Conservation (phyloP, 208 protist species). For the Acanthamoeba royreba region DNA sequence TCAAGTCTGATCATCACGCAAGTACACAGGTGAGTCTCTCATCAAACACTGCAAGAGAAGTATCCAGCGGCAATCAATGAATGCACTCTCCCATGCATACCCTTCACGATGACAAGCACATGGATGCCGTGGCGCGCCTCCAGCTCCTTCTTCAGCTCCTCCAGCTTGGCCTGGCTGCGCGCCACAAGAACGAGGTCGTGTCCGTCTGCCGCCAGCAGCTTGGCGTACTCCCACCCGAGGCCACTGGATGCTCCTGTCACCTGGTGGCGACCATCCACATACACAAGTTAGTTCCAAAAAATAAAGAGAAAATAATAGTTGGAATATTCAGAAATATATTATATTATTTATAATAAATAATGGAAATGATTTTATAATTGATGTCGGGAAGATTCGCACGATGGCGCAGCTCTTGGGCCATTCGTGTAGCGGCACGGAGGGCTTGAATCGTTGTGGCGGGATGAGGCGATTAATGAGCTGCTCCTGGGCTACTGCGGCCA, state of each 20-base stretch:
- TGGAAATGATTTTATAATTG: not conserved
- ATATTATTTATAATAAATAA: not conserved
- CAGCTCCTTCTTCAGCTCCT: not conserved
- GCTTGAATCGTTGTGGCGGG: not conserved
- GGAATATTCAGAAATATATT: not conserved
- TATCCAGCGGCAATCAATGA: too few species aligned
- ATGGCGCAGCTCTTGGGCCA: conserved; percentile 33
- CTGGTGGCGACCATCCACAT: not conserved
- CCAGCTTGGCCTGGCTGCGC: not conserved
- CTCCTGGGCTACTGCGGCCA: not conserved
- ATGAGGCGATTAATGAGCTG: not conserved
- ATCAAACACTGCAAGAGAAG: too few species aligned
- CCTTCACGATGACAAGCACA: not conserved
- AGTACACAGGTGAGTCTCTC: not conserved
- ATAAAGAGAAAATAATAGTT: not conserved
- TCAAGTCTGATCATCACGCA: not conserved
- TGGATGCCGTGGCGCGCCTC: not conserved
- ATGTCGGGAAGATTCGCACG: not conserved
- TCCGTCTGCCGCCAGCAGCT: conserved; percentile 25
- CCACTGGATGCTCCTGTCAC: not conserved
- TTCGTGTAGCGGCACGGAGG: not conserved
- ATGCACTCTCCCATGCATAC: too few species aligned
- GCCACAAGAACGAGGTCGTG: conserved; percentile 28
- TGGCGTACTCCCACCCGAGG: conserved; percentile 7
- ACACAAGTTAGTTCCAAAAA: not conserved